Evolutionary conservation across 129 eudicot species (phyloP).

Genomic region (Flaveria sonorensis): DNA sequence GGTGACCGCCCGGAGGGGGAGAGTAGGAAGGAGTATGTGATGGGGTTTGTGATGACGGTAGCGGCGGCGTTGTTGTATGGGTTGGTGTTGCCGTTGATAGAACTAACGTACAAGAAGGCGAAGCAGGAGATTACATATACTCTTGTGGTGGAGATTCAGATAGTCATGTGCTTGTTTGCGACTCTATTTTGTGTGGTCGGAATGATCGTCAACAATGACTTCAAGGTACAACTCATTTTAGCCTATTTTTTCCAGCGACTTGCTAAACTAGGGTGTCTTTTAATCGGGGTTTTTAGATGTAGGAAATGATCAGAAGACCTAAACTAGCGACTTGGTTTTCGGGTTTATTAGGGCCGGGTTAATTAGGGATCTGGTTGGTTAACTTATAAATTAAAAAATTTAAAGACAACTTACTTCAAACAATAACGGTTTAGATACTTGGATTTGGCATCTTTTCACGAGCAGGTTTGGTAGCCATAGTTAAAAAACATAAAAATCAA

Average conservation of each 20-base stretch:
- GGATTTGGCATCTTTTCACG: too few relatives aligned
- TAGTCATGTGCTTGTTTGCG: constrained; percentile 47
- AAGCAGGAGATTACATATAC: constrained; percentile 44
- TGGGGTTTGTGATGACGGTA: constrained; percentile 49
- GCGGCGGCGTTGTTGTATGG: constrained; percentile 47
- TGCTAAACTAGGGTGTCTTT: too few relatives aligned
- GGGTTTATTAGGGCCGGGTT: too few relatives aligned
- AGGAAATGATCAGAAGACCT: too few relatives aligned
- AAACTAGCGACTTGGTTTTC: too few relatives aligned
- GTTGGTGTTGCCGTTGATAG: constrained; percentile 44
- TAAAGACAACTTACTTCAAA: too few relatives aligned
- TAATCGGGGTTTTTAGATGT: too few relatives aligned
- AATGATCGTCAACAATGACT: constrained; percentile 45
- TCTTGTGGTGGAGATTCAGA: constrained; percentile 57
- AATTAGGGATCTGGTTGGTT: too few relatives aligned
- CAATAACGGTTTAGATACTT: too few relatives aligned
- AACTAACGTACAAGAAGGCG: constrained; percentile 41
- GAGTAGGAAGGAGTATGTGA: constrained; percentile 35
- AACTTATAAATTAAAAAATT: too few relatives aligned
- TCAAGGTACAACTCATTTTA: constrained; percentile 37
- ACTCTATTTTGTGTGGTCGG: constrained; percentile 45
- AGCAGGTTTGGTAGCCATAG: too few relatives aligned
- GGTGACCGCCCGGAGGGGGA: constrained; percentile 57
- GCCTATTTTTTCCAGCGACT: not conserved
- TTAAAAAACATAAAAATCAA: too few relatives aligned